Conservation (phyloP, 768 basidiomycete genomes). For the Phylloporus sp. region DNA sequence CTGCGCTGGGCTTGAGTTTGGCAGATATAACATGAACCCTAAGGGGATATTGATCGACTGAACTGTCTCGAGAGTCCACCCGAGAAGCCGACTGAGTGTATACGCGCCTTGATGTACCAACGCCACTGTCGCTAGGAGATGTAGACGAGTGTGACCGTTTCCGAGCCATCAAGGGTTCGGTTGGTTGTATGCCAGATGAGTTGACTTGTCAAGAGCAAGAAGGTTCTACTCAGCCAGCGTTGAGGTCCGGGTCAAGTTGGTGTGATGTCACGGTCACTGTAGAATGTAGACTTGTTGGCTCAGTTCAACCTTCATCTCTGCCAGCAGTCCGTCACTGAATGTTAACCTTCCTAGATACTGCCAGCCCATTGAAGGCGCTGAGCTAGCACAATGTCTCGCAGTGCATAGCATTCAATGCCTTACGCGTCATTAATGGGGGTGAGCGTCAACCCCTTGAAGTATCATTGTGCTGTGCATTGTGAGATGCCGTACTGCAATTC, state of each 20-base stretch:
- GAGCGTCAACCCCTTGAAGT: too few species aligned
- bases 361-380: not conserved
- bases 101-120: constrained; percentile 12
- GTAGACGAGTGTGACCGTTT: constrained; percentile 11
- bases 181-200: not conserved
- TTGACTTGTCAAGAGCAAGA: not conserved
- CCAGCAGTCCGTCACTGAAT: not conserved
- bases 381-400: not conserved
- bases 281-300: not conserved
- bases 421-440: not conserved
- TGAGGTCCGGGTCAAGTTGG: not conserved
- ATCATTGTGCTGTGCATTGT: not conserved
- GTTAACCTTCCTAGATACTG: not conserved
- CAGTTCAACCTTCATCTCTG: not conserved
- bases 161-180: constrained; percentile 4
- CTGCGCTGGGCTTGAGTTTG: constrained; percentile 23
- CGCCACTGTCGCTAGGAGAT: not conserved
- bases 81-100: constrained; percentile 3
- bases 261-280: not conserved
- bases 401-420: not conserved
- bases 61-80: constrained; percentile 1
- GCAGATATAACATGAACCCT: constrained; percentile 31
- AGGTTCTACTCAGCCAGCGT: not conserved
- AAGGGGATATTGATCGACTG: constrained; percentile 8
- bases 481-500: not conserved